phyloP scores from a whole-genome alignment of 495 filamentous ascomycete species.

The Poronia punctata region DNA sequence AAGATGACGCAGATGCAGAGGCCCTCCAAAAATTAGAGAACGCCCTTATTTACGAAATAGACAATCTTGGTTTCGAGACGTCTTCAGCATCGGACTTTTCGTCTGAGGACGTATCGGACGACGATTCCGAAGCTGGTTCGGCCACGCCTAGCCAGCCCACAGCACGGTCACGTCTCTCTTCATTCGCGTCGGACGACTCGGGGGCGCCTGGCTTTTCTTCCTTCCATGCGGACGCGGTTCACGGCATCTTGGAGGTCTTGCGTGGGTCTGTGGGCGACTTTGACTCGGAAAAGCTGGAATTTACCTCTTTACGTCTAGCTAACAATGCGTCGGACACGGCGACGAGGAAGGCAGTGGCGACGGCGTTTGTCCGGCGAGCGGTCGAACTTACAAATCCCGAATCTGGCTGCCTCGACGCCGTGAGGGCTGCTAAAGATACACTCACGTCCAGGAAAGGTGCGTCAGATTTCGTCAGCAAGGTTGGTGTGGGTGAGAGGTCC shows the following conservation, averaged over 20 bases:
- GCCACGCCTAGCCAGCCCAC: conserved; percentile 13
- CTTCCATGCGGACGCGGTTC: conserved; percentile 83
- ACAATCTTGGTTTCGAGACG: conserved; percentile 59
- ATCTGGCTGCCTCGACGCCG: conserved; percentile 41
- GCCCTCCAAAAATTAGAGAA: conserved; percentile 34
- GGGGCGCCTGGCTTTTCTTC: conserved; percentile 41
- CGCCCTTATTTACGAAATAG: conserved; percentile 60
- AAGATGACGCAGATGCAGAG: conserved; percentile 37
- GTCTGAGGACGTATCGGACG: conserved; percentile 36
- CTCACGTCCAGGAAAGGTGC: conserved; percentile 41
- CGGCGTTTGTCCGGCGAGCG: conserved; percentile 77
- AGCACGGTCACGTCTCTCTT: conserved; percentile 40
- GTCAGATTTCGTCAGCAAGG: conserved; percentile 43
- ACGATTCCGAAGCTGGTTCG: conserved; percentile 24
- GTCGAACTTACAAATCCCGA: conserved; percentile 60
- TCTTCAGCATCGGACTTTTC: conserved; percentile 66
- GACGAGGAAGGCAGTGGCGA: conserved; percentile 77
- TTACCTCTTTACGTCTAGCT: conserved; percentile 80
- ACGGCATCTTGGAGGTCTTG: conserved; percentile 76
- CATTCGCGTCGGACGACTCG: conserved; percentile 46
- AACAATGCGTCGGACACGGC: conserved; percentile 83
- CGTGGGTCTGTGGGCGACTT: conserved; percentile 55
- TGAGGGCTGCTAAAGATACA: conserved; percentile 59
- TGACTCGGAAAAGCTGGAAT: conserved; percentile 83
- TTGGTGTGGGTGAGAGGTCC: conserved; percentile 40